Evolutionary conservation across 2,329 filamentous ascomycete species (phyloP).

Genomic region (Phialemonium atrogriseum): DNA sequence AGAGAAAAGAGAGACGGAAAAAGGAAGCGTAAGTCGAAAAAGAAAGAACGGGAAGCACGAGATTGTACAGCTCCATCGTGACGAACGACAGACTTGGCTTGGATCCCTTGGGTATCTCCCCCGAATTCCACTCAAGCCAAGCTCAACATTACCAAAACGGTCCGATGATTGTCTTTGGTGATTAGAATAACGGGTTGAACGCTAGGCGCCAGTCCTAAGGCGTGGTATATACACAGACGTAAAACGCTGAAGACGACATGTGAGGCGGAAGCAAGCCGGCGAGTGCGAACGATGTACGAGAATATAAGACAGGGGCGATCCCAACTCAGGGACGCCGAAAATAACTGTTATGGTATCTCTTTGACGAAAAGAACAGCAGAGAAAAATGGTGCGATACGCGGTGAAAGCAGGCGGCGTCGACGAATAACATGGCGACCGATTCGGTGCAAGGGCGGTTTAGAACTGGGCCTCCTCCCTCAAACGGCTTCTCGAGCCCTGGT

Average conservation of each 20-base stretch:
- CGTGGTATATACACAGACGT: slow-evolving; percentile 6
- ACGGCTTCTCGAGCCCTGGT: slow-evolving; percentile 44
- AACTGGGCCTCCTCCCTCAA: slow-evolving; percentile 45
- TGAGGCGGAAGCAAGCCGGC: slow-evolving; percentile 9
- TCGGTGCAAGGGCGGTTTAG: slow-evolving; percentile 10
- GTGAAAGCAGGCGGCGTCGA: no score
- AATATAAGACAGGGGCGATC: no score
- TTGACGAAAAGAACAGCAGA: slow-evolving; percentile 1
- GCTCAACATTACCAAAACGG: slow-evolving; percentile 2
- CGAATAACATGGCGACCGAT: no score
- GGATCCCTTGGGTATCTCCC: slow-evolving; percentile 14
- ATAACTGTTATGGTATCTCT: no score
- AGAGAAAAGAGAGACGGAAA: no score
- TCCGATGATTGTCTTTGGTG: no score
- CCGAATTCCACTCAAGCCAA: slow-evolving; percentile 2
- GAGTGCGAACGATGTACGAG: slow-evolving; percentile 3
- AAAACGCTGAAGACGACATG: slow-evolving; percentile 7
- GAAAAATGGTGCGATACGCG: slow-evolving; percentile 8
- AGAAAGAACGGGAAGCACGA: no score
- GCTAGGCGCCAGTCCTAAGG: slow-evolving; percentile 14
- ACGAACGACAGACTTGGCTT: no score
- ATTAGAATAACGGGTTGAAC: no score
- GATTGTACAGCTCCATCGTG: no score
- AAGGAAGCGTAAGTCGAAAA: no score
- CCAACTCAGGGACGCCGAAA: no score